A percentile compares a stretch with the other conserved stretches of the same genome.
Conservation (phyloP, 208 protist species). For the Trichomonas gallinae region DNA sequence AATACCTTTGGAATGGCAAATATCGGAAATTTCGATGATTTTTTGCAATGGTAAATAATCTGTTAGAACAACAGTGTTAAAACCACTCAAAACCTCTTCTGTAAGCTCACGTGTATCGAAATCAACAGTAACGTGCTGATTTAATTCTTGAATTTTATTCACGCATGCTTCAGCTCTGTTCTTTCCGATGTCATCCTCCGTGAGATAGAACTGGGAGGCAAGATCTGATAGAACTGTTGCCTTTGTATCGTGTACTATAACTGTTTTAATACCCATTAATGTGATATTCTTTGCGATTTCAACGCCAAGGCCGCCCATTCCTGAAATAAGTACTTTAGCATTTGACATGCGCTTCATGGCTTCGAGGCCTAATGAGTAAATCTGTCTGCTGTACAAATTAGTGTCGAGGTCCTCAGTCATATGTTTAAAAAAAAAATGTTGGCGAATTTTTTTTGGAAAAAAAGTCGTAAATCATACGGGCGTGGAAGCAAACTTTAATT, state of each 20-base stretch:
- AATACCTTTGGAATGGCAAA: slow-evolving; percentile 32
- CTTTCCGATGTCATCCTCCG: slow-evolving; percentile 59
- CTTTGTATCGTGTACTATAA: slow-evolving; percentile 59
- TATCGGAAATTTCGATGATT: slow-evolving; percentile 30
- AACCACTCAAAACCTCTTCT: background rate
- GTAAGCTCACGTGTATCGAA: background rate
- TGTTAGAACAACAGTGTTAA: background rate
- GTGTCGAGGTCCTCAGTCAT: too few relatives aligned
- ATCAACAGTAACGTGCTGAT: slow-evolving; percentile 53
- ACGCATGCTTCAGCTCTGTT: slow-evolving; percentile 45
- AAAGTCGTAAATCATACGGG: too few relatives aligned
- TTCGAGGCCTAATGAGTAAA: slow-evolving; percentile 62
- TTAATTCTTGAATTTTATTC: slow-evolving; percentile 60
- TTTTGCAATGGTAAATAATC: background rate
- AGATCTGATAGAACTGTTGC: slow-evolving; percentile 52
- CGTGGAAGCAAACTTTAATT: too few relatives aligned
- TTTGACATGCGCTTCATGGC: slow-evolving; percentile 58
- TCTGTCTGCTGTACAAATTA: slow-evolving; percentile 52
- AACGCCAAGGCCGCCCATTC: slow-evolving; percentile 58
- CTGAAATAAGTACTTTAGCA: slow-evolving; percentile 40
- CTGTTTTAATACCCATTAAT: slow-evolving; percentile 61
- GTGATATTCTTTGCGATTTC: slow-evolving; percentile 79
- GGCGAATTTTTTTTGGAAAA: too few relatives aligned
- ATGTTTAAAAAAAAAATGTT: too few relatives aligned
- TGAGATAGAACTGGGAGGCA: slow-evolving; percentile 63